Percentiles rank a stretch among this genome's conserved stretches.
Conservation (phyloP, 306 rosid genomes). For the Crotalaria pallida region DNA sequence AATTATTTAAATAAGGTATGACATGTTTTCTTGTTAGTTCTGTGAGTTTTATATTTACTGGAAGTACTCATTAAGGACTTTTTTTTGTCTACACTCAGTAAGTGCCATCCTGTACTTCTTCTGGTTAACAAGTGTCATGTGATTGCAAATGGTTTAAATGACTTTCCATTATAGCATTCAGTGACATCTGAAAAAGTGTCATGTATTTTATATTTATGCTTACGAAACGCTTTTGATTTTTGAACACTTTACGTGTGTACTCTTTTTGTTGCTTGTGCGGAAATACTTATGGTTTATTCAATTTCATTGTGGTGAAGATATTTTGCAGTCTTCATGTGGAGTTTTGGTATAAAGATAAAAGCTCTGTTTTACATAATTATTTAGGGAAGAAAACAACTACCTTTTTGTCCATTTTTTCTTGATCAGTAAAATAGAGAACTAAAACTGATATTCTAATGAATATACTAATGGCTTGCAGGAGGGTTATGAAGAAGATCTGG, state of each 20-base stretch:
- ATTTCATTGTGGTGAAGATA: neutral
- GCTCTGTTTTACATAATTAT: neutral
- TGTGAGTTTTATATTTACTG: neutral
- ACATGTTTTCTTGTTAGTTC: constrained; percentile 17
- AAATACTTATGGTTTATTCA: neutral
- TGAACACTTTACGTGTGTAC: neutral
- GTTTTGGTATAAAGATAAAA: neutral
- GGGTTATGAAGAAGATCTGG: constrained; percentile 16
- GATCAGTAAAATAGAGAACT: neutral
- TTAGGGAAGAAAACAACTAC: neutral
- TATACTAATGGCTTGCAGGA: constrained; percentile 24
- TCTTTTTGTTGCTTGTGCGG: neutral
- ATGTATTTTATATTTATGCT: constrained; percentile 5
- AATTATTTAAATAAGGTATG: constrained; percentile 94
- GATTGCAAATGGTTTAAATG: neutral
- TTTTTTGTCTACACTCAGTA: neutral
- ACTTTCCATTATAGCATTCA: neutral
- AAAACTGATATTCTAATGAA: neutral
- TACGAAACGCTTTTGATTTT: neutral
- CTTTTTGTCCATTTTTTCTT: neutral
- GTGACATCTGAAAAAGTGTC: constrained; percentile 14
- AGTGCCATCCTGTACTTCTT: neutral
- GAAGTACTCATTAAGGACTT: neutral
- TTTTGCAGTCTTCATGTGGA: neutral
- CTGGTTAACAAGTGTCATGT: neutral